Evolutionary conservation across 2,329 filamentous ascomycete genomes (phyloP), one percentile per base, ranked within the genome.

Genomic region (Davidsoniella neocaledoniae): DNA sequence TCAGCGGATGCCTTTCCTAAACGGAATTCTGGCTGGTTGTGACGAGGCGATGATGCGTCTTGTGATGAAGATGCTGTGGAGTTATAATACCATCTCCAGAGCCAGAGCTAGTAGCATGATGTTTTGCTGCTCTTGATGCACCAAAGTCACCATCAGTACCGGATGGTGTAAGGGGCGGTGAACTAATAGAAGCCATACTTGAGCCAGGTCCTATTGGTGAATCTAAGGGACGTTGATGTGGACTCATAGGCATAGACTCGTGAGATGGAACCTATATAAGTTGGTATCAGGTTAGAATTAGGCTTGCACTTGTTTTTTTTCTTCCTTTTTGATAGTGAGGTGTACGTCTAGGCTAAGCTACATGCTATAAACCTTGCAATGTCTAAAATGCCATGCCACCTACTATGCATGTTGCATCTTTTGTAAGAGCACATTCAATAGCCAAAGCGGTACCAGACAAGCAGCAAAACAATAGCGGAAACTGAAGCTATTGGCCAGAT

Each of bases 151-250:
- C 60, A 17, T 67, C 67, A 41, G 86, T 90, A 47, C 80, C 87
- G 49, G 86, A 80, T 16, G 90, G 90, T 10, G 88, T 95, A 48
- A 96, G 73, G 40, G 87, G 87, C 56, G 90, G 90, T 9, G 88
- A 94, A 57, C 90, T 83, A 66, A 93, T 76, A 51, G 82, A 76
- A 53, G 80, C 77, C 42, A 75, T 68, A 54, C 75, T 73, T n/a
- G 40, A 29, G n/a, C 29, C 38, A 26, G 39, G 21, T 10, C 14
- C 36, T 10, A 12, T 12, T 19, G 36, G 46, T 21, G 48, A 50
- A 41, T 53, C 47, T 16, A 36, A 19, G 38, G 51, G 48, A 21
- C 43, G 43, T 39, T 49, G 48, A 17, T 48, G 38, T 16, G 51
- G 51, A 19, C 38, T 41, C 29, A 50, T 46, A 19, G 47, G 51